Base-by-base conservation (phyloP, 2,329 filamentous ascomycete species). In the Dryadomyces quercivorus region DNA sequence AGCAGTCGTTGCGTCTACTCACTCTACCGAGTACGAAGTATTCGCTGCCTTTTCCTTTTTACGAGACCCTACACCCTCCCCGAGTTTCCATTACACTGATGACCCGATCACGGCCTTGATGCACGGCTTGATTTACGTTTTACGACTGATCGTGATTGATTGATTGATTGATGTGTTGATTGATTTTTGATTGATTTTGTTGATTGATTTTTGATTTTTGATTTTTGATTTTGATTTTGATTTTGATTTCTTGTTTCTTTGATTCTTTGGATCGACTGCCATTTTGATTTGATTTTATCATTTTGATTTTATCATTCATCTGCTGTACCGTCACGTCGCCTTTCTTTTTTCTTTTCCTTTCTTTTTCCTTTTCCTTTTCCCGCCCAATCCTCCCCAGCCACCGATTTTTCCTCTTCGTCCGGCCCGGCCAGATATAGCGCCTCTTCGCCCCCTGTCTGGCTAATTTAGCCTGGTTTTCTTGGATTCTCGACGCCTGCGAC, bases 401-500 rank as follows among this genome's bases (percentile, higher is more conserved):
- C 59, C 59, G 43, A 54, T 57, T 59, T 60, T 57, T 34, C n/a
- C n/a, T 26, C 18, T 26, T 50, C 26, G n/a, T 44, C 34, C 13
- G 8, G 31, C 13, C 38, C 20, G 6, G 15, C 47, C 1, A 43
- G 16, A 44, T 36, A 40, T 31, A 22, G 46, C 4, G 36, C 36
- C 36, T 8, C 12, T 40, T 13, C 15, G 9, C 36, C 36, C 15
- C 26, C 40, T n/a, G 16, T 22, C 13, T 5, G 36, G 36, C 36
- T 40, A 40, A 40, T 40, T 40, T 40, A 40, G 36, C 36, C 15
- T 16, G 21, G 2, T 15, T 34, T 43, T 16, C 26, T 40, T 20
- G 4, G 26, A 31, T 31, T 31, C 4, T 31, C 8, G 26, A 31
- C 26, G 26, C 26, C 26, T 31, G 26, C 26, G 26, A 31, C 26